Evolutionary conservation across 202 grass and related monocot species (phyloP), one percentile per base, ranked within the genome.

Genomic region (Panicum hallii): DNA sequence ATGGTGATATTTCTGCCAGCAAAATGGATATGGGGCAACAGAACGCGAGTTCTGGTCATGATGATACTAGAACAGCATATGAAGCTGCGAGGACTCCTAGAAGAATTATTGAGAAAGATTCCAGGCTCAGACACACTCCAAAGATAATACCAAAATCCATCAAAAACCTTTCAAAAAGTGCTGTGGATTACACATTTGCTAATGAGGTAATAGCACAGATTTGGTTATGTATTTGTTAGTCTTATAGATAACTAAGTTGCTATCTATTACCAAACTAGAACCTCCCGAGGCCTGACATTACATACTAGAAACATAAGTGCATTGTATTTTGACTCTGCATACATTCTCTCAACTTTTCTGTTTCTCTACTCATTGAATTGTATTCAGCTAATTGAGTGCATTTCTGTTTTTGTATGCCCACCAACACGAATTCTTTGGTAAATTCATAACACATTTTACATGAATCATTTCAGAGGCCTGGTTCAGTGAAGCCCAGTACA

Each of bases 171-270:
- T 30, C 80, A 11, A 79, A 82, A 76, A 90, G 87, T 41, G 58
- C 82, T 73, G 15, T 87, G 11, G 87, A 77, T 46, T 46, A 70
- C 50, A 74, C 63, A 75, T 80, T 84, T 76, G 57, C 77, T 90
- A 84, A 72, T 83, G 88, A 97, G 93, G 96, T 98, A 88, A 87
- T 58, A 28, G 2, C 32, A 43, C 23, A 47, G 67, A 46, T 68
- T 80, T 47, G 44, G 43, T 65, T 9, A 67, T 17, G 41, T 23
- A 62, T 64, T 64, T 5, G 58, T 82, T 78, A 57, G 23, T 49
- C 12, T n/a, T 82, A 79, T 70, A 10, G 16, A 63, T 54, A 11
- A 32, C 1, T 63, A 22, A 45, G 11, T 44, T 54, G 43, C 22
- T 32, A 17, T 75, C 70, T 67, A 62, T 22, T 83, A 67, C 1